Conservation (phyloP, 78 protist genomes). For the Corallochytrium limacisporum region DNA sequence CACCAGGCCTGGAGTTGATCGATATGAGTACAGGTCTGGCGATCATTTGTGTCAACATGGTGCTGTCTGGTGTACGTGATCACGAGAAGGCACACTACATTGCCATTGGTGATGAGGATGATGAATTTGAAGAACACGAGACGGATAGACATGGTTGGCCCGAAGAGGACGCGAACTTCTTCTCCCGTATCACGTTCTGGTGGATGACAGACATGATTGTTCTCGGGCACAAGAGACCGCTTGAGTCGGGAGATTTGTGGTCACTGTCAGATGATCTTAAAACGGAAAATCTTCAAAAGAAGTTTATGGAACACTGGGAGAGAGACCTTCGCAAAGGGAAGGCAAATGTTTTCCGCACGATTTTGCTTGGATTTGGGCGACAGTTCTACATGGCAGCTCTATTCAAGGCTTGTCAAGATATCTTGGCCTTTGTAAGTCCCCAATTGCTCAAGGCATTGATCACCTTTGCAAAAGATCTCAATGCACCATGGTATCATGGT, state of each 20-base stretch:
- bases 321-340: background rate
- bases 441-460: slow-evolving; percentile 2
- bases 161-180: background rate
- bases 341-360: background rate
- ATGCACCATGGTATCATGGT: background rate
- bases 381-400: background rate
- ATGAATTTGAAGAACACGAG: too few species aligned
- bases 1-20: too few species aligned
- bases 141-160: background rate
- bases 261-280: background rate
- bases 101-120: too few species aligned
- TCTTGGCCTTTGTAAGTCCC: slow-evolving; percentile 11
- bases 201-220: background rate
- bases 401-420: slow-evolving; percentile 10
- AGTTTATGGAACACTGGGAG: background rate
- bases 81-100: too few species aligned
- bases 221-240: slow-evolving; percentile 1
- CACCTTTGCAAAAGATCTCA: background rate
- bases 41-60: too few species aligned
- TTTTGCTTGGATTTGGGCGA: background rate
- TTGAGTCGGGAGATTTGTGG: background rate
- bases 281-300: background rate
- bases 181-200: slow-evolving; percentile 7
- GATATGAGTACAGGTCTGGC: too few species aligned
- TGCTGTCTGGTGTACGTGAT: too few species aligned